These are phyloP conservation scores for Cryptosporidium tyzzeri DNA, from an alignment of 169 alveolate genomes.

Conservation along the genomic window DNA sequence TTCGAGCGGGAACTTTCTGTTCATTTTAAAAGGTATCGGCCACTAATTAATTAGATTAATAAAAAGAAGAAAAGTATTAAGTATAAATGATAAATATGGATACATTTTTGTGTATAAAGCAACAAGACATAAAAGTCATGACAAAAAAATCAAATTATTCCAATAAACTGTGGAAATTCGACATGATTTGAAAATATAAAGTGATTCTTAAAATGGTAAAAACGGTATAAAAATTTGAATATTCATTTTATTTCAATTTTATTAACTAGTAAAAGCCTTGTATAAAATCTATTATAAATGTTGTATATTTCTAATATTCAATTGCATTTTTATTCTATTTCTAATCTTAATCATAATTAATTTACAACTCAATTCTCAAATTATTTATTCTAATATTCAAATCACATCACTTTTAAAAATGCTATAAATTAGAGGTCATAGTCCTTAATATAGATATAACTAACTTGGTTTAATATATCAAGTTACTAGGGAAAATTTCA, in stretches of 20 bases:
- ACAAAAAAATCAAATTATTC: too few species aligned
- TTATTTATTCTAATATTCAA: too few species aligned
- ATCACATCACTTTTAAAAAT: too few species aligned
- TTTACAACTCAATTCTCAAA: too few species aligned
- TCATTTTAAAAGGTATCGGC: neutral
- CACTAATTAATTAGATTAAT: slow-evolving; percentile 4
- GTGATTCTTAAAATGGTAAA: too few species aligned
- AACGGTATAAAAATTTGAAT: neutral
- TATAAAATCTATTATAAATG: too few species aligned
- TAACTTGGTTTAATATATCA: neutral
- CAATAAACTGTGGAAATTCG: neutral
- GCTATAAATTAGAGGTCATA: too few species aligned
- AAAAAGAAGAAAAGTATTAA: neutral
- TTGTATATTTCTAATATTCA: too few species aligned
- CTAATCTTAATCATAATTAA: too few species aligned
- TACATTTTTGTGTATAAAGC: neutral
- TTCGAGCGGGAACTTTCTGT: neutral
- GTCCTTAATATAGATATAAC: neutral
- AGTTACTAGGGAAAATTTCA: neutral
- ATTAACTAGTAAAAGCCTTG: too few species aligned
- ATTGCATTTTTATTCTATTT: too few species aligned
- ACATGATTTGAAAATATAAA: neutral
- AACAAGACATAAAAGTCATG: neutral
- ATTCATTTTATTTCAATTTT: too few species aligned
- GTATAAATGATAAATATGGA: neutral